Evolutionary conservation across 2,329 filamentous ascomycete genomes (phyloP), one percentile per base, ranked within the genome.

Genomic region (Monilinia fructigena): DNA sequence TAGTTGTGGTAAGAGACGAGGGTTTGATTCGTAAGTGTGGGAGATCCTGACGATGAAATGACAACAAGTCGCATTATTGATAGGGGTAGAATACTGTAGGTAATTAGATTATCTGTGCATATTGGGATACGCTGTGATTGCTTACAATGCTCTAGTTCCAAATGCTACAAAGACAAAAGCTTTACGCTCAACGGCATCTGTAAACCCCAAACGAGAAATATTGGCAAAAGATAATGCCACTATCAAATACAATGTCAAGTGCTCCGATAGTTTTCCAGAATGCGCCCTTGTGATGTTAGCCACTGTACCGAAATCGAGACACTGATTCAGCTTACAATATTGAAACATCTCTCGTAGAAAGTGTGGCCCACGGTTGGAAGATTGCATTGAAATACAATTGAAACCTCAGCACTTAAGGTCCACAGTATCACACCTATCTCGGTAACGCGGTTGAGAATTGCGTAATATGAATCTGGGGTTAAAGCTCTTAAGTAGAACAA

Each of bases 241-340:
- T 68, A 67, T 84, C 82, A 20, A 79, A 81, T 11, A 82, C 67
- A 42, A 84, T 79, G 5, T 80, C 82, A 6, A 81, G 79, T 0
- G 79, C 76, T 1, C 79, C 81, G 65, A 83, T 84, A 55, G 79
- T 78, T 42, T 83, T 80, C 77, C 83, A 85, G 75, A 78, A 12
- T 73, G 74, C 50, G 16, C 52, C 45, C 65, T 66, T 20, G 7
- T 31, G 26, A 4, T 28, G 48, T 45, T 45, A 61, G 38, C 26
- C 18, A 52, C 28, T 58, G n/a, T 10, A 6, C 14, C 20, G 14
- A 48, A 2, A 20, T 38, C 38, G 28, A 56, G 4, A 38, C 18
- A 42, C 5, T 23, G 6, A 52, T 18, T 28, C 26, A 26, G 28
- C 68, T 55, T 70, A 72, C 70, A 53, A 63, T 62, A 65, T 72